Base-by-base conservation (phyloP, 2,329 filamentous ascomycete genomes). In the Alternaria solani region DNA sequence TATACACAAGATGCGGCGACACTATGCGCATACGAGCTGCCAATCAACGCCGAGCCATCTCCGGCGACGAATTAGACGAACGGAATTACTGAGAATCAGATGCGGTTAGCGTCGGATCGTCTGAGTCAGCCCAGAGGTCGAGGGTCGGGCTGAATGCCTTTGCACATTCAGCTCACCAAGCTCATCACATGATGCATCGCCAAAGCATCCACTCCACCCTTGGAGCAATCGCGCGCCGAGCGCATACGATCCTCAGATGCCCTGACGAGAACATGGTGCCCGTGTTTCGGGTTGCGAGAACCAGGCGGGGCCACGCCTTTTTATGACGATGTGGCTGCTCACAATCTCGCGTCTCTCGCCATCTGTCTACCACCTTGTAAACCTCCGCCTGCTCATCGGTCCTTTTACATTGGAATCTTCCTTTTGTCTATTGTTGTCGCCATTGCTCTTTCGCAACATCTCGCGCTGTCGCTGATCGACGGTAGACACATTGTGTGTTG, bases 11-110 rank as follows among this genome's bases (percentile, higher is more conserved):
- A 14, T 28, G 55, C 52, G 42, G 42, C 49, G 49, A 59, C 36
- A 59, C 38, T 51, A 46, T 46, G 55, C 36, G 57, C 23, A 34
- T 34, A 34, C 42, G 28, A 30, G 39, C 8, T 55, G 53, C 61
- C 53, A 51, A 51, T 55, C 46, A 54, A 42, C 16, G 48, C 61
- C 60, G 55, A 59, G 52, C 41, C 42, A 53, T 53, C 34, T 34
- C 64, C 64, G 62, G 41, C 32, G 41, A 36, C 64, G 57, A 65
- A 65, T 57, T 52, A 55, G 23, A 51, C 9, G 41, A 26, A 9
- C 18, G 34, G 46, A 57, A 66, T 66, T 66, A 66, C 62, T 55
- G 34, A 39, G 23, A 25, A 51, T 25, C 43, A 41, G 3, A 63
- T 47, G 8, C 3, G 39, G 57, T 53, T 63, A 63, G 58, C 38